Conservation (phyloP, 176 grass and related monocot genomes). For the Musa beccarii region DNA sequence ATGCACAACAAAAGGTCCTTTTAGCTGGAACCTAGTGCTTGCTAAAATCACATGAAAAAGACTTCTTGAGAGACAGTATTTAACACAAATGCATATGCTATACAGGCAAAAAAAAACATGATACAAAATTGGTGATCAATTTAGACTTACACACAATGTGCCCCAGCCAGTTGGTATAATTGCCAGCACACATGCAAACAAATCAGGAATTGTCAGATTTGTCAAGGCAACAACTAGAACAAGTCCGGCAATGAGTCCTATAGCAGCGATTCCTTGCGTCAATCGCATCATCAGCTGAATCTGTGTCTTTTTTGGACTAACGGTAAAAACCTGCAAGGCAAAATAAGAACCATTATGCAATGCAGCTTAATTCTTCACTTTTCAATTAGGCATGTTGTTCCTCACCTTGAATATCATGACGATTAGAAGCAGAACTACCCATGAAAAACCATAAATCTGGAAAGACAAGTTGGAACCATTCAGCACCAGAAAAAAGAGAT, state of each 20-base stretch:
- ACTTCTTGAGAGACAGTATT: no score
- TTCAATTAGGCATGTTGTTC: slow-evolving; percentile 5
- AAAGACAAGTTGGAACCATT: slow-evolving; percentile 19
- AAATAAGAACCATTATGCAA: slow-evolving; percentile 16
- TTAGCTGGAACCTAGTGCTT: no score
- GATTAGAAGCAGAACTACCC: slow-evolving; percentile 68
- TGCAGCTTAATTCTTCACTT: slow-evolving; percentile 1
- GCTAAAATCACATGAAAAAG: no score
- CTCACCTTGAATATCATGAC: slow-evolving; percentile 82
- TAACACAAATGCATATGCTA: not conserved
- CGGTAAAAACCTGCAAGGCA: slow-evolving; percentile 54
- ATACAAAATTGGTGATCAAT: not conserved
- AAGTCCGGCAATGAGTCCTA: slow-evolving; percentile 59
- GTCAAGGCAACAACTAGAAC: slow-evolving; percentile 54
- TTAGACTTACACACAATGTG: slow-evolving; percentile 65
- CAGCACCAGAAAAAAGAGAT: slow-evolving; percentile 9
- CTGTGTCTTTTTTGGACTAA: slow-evolving; percentile 54
- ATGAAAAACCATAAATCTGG: slow-evolving; percentile 93
- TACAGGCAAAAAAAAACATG: not conserved
- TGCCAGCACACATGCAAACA: slow-evolving; percentile 80
- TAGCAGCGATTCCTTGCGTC: slow-evolving; percentile 67
- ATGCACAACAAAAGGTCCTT: no score
- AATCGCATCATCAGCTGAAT: slow-evolving; percentile 62
- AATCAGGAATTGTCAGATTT: slow-evolving; percentile 57
- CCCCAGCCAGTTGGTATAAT: slow-evolving; percentile 86